Conservation (phyloP, 768 basidiomycete genomes). For the Lactarius akahatsu region DNA sequence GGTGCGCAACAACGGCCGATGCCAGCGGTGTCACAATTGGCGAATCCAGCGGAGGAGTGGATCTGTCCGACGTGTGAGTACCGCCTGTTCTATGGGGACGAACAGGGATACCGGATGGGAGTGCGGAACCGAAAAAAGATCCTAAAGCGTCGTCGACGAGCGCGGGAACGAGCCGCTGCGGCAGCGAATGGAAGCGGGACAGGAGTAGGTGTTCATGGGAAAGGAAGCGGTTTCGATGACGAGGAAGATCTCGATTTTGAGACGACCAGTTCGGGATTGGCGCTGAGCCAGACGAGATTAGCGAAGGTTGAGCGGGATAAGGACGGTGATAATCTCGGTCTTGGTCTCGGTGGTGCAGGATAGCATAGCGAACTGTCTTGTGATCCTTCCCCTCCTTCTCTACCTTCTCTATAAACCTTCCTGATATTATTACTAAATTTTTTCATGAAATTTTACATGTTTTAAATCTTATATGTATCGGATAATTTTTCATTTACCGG, state of each 20-base stretch:
- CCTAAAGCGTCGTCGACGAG: slow-evolving; percentile 63
- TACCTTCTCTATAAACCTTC: not conserved
- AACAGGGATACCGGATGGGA: slow-evolving; percentile 59
- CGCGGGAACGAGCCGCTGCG: slow-evolving; percentile 63
- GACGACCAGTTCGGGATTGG: slow-evolving; percentile 21
- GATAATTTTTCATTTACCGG: slow-evolving; percentile 5
- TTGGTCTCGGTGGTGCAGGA: not conserved
- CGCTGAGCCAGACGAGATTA: slow-evolving; percentile 24
- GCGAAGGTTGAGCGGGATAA: slow-evolving; percentile 23
- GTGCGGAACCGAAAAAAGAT: slow-evolving; percentile 78
- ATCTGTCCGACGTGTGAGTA: slow-evolving; percentile 96
- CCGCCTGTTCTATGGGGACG: slow-evolving; percentile 86
- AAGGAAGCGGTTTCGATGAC: slow-evolving; percentile 32
- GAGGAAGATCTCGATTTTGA: slow-evolving; percentile 27
- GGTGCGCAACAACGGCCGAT: slow-evolving; percentile 33
- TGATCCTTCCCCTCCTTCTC: not conserved
- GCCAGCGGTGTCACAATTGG: slow-evolving; percentile 40
- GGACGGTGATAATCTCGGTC: slow-evolving; percentile 17
- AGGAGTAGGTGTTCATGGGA: slow-evolving; percentile 36
- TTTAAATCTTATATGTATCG: not conserved
- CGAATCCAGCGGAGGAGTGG: slow-evolving; percentile 80
- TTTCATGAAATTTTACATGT: not conserved
- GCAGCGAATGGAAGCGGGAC: slow-evolving; percentile 53
- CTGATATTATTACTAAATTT: not conserved
- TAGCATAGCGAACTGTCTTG: not conserved